Evolutionary conservation across 2,329 filamentous ascomycete genomes (phyloP).

Genomic region (Paraconiothyrium brasiliense): DNA sequence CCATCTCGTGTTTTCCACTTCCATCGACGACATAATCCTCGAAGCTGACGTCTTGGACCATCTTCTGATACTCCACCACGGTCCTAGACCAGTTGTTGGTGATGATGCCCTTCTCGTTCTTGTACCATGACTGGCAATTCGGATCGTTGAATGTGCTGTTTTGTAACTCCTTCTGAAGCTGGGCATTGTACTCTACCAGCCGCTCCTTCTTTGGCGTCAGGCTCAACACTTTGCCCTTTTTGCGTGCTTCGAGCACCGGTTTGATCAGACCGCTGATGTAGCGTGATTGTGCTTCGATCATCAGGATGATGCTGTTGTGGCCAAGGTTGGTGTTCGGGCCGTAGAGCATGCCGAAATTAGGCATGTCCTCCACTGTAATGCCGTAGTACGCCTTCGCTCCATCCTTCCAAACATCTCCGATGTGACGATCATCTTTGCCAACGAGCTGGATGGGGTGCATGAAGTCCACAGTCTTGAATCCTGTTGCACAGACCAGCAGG

Average conservation of each 20-base stretch:
- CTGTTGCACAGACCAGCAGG: constrained; percentile 66
- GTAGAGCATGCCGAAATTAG: constrained; percentile 67
- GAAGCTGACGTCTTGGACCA: constrained; percentile 54
- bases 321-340: constrained; percentile 66
- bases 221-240: constrained; percentile 51
- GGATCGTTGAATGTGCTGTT: constrained; percentile 63
- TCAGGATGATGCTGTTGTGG: constrained; percentile 68
- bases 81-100: constrained; percentile 67
- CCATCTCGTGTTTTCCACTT: constrained; percentile 1
- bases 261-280: constrained; percentile 63
- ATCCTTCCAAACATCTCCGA: constrained; percentile 63
- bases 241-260: constrained; percentile 58
- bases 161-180: constrained; percentile 56
- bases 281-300: constrained; percentile 67
- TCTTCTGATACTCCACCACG: constrained; percentile 65
- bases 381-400: constrained; percentile 63
- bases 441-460: constrained; percentile 65
- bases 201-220: constrained; percentile 56
- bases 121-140: constrained; percentile 66
- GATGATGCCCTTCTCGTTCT: constrained; percentile 62
- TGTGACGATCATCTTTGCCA: constrained; percentile 54
- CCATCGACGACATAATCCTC: constrained; percentile 53
- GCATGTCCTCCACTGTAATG: constrained; percentile 61
- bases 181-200: constrained; percentile 57
- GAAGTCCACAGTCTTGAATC: constrained; percentile 68